Evolutionary conservation across 2,329 filamentous ascomycete genomes (phyloP).

Genomic region (Xylariales sp.): DNA sequence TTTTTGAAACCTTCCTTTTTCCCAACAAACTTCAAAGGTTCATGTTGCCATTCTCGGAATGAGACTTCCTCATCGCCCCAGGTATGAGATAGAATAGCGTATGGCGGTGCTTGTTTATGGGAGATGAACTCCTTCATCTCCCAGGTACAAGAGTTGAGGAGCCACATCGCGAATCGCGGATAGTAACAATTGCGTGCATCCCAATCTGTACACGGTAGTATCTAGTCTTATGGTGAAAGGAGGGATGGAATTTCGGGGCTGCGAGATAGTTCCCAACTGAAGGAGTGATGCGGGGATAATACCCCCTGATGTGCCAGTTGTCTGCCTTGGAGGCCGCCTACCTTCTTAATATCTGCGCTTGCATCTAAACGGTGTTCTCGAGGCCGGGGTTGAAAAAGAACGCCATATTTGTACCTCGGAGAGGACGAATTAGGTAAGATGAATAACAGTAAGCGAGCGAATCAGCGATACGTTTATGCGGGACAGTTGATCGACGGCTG

Average conservation of each 20-base stretch:
- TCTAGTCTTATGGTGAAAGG: background rate
- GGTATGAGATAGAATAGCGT: constrained; percentile 34
- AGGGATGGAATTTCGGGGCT: background rate
- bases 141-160: constrained; percentile 21
- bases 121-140: constrained; percentile 31
- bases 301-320: too few relatives aligned
- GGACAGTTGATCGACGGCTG: too few relatives aligned
- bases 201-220: background rate
- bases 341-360: background rate
- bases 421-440: too few relatives aligned
- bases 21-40: background rate
- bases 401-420: too few relatives aligned
- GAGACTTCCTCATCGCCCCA: constrained; percentile 34
- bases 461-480: too few relatives aligned
- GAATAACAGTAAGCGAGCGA: too few relatives aligned
- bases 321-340: background rate
- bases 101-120: constrained; percentile 26
- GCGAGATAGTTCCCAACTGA: background rate
- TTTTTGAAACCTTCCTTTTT: constrained; percentile 24
- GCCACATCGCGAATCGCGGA: constrained; percentile 19
- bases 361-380: too few relatives aligned
- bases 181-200: background rate
- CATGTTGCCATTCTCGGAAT: constrained; percentile 21
- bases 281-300: background rate
- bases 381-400: too few relatives aligned